Percentiles rank a stretch among this genome's conserved stretches.
phyloP scores from a whole-genome alignment of 1,139 yeast species.

The Yamadazyma buinensis region DNA sequence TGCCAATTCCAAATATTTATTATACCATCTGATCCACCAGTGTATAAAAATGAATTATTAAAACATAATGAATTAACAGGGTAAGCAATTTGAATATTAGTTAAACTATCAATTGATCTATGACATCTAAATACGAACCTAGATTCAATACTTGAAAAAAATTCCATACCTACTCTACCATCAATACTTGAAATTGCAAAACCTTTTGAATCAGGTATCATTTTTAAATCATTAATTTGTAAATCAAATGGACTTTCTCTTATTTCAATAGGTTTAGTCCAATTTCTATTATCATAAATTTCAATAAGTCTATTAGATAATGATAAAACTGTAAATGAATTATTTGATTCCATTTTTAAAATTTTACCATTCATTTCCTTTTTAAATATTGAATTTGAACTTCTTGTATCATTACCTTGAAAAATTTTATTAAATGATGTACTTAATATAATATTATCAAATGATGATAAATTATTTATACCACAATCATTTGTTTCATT shows the following conservation, averaged over 20 bases:
- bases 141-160: constrained; percentile 34
- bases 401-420: constrained; percentile 16
- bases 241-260: constrained; percentile 72
- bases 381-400: constrained; percentile 2
- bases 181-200: constrained; percentile 81
- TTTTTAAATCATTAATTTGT: constrained; percentile 60
- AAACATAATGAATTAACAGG: constrained; percentile 73
- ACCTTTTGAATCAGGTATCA: constrained; percentile 57
- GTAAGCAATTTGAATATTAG: constrained; percentile 59
- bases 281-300: constrained; percentile 53
- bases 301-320: constrained; percentile 52
- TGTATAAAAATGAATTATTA: constrained; percentile 52
- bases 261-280: constrained; percentile 41
- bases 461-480: constrained; percentile 22
- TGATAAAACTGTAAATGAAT: constrained; percentile 50
- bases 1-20: constrained; percentile 77
- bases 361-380: constrained; percentile 35
- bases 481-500: constrained; percentile 15
- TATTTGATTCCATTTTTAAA: constrained; percentile 58
- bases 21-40: constrained; percentile 78
- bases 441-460: constrained; percentile 10
- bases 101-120: constrained; percentile 38
- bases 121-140: constrained; percentile 86
- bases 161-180: constrained; percentile 83
- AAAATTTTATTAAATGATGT: constrained; percentile 10